Evolutionary conservation across 1,139 yeast genomes (phyloP), one percentile per base, ranked within the genome.

Genomic region (Hyphopichia pseudoburtonii): DNA sequence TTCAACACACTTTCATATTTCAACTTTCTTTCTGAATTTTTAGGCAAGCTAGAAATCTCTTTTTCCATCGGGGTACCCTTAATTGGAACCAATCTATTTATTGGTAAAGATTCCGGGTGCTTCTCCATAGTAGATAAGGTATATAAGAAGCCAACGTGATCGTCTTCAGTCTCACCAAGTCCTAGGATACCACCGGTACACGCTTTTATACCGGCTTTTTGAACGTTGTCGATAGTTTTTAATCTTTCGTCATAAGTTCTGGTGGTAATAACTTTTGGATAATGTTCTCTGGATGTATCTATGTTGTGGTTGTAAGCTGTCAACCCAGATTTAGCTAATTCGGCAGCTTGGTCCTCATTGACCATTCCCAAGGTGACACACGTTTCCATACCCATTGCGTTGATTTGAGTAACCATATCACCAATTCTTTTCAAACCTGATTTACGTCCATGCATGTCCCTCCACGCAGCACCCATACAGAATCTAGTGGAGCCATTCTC

Each of bases 401-500:
- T 51, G 38, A 85, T 82, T 40, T 66, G 75, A 18, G 66, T 57
- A 17, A 85, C 82, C 92, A 85, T 84, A 38, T 78, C 75, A 15
- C 79, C 66, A 40, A 85, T 82, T 47, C 69, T 76, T 44, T 72
- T 76, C 44, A 85, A 56, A 0, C 85, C 88, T 17, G 80, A 74
- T 54, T 83, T 85, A 35, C 94, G 67, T 8, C 94, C 94, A 33
- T 70, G 66, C 94, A 86, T 85, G 44, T 84, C 92, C 54, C 95
- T 72, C 92, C 92, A 86, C 1, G 94, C 95, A 10, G 92, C 88
- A 31, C 94, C 95, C 82, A 85, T 79, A 54, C 95, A 85, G 52
- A 85, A 85, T 43, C 95, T 67, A 0, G 94, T 85, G 0, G 85
- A 76, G 0, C 92, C 92, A 45, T 83, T 83, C 5, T 53, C 64